Base-by-base conservation (phyloP, 768 basidiomycete species). In the Leccinum subgranulosum region DNA sequence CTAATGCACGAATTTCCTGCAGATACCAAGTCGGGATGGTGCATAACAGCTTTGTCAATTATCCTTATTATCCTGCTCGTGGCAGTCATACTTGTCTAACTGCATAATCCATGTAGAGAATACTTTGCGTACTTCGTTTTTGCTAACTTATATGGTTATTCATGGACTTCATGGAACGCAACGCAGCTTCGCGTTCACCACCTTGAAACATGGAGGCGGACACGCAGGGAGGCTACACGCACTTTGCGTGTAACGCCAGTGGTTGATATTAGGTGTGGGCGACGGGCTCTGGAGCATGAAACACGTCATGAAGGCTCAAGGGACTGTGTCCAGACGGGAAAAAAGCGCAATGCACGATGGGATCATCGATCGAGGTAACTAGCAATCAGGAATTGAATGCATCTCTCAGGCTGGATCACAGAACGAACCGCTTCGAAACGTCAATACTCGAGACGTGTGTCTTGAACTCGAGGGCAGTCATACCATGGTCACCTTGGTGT, bases 21-120 rank as follows among this genome's bases (percentile, higher is more conserved):
- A 87, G 94, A 94, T 69, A 90, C 86, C 43, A 88, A 88, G 60
- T 93, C 91, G 34, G 90, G 90, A 31, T 97, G 91, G 87, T 94
- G 92, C 69, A 89, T 98, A 54, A 79, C 86, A 31, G 84, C 95
- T 54, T 79, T 98, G 29, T 90, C 92, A 41, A 78, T 94, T 36
- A 79, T 98, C 21, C 79, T 98, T 1, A 76, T 86, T 72, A 77
- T 87, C 28, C 77, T 98, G 21, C 78, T 98, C 11, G 71, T 94
- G 31, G 83, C 86, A 6, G 91, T 94, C 46, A 88, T 98, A 33
- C 75, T 97, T 47, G 70, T 92, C 54, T 94, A 58, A 73, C 36
- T 28, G 14, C 45, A 41, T 51, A 21, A 2, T 36, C 19, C 33
- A 23, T 47, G 28, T 47, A 51, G 56, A 60, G 53, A 47, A 58